A percentile compares a stretch with the other conserved stretches of the same genome.
Conservation (phyloP, 1,284 basidiomycete genomes). For the Pisolithus thermaeus region DNA sequence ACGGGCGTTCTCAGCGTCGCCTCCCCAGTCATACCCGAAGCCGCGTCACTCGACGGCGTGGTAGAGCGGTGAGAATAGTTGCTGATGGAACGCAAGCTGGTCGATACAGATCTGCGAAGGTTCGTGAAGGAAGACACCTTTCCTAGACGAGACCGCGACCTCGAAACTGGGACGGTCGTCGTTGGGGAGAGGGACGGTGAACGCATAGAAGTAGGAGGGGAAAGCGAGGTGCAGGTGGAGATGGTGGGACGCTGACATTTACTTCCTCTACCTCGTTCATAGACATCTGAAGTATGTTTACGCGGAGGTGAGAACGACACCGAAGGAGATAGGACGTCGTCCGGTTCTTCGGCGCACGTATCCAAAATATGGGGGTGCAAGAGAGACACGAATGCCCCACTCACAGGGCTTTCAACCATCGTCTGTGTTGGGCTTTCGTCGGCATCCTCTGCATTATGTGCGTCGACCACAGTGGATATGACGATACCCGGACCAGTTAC, state of each 20-base stretch:
- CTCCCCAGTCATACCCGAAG: constrained; percentile 1
- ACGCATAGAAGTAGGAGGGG: background rate
- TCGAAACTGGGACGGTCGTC: background rate
- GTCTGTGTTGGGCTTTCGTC: background rate
- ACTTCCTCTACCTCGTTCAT: constrained; percentile 11
- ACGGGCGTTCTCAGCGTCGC: constrained; percentile 35
- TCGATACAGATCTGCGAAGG: constrained; percentile 34
- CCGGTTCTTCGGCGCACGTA: constrained; percentile 2
- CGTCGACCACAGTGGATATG: constrained; percentile 12
- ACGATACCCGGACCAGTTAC: constrained; percentile 10
- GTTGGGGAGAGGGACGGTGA: background rate
- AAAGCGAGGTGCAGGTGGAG: constrained; percentile 23
- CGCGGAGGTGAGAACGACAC: constrained; percentile 6
- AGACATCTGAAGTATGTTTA: constrained; percentile 14
- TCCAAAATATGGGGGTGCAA: background rate
- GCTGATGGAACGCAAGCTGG: constrained; percentile 14
- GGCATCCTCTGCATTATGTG: background rate
- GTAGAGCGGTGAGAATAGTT: constrained; percentile 5
- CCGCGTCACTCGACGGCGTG: background rate
- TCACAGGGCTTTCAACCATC: background rate
- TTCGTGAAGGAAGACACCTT: constrained; percentile 13
- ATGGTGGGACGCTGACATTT: constrained; percentile 10
- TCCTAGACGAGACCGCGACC: background rate
- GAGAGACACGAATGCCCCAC: constrained; percentile 6
- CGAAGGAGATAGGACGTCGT: constrained; percentile 6